Evolutionary conservation across 2,329 filamentous ascomycete species (phyloP).

Genomic region (Calonectria ilicicola): DNA sequence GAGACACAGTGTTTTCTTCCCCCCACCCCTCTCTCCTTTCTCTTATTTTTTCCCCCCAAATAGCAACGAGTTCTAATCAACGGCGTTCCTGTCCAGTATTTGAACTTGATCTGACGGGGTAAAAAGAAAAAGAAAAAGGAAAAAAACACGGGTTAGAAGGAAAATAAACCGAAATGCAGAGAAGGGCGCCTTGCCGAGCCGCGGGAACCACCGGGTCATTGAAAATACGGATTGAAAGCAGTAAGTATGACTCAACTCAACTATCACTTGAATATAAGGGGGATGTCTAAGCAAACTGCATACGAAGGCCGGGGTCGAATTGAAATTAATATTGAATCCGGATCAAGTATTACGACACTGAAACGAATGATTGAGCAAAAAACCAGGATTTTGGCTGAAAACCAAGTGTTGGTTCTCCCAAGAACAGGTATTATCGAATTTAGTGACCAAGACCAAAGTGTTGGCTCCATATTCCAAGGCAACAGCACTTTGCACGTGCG

Average conservation of each 20-base stretch:
- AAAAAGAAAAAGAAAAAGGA: no score
- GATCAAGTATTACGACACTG: neutral
- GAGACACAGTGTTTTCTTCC: no score
- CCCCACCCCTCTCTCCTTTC: no score
- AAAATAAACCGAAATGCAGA: neutral
- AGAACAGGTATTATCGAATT: neutral
- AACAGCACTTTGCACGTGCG: neutral
- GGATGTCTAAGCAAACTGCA: neutral
- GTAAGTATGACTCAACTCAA: neutral
- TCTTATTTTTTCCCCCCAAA: no score
- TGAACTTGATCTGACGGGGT: no score
- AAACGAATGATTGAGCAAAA: neutral
- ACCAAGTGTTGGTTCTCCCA: neutral
- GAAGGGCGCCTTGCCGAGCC: neutral
- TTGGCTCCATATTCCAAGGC: neutral
- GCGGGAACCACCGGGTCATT: neutral
- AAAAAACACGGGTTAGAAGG: no score
- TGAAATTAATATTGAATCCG: neutral
- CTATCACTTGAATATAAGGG: neutral
- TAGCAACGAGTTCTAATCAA: no score
- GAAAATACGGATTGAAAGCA: neutral
- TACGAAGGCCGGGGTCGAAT: neutral
- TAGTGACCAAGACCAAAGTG: neutral
- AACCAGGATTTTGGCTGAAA: neutral
- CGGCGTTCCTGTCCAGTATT: no score